phyloP scores from a whole-genome alignment of 495 filamentous ascomycete genomes.

The Aspergillus mulundensis region DNA sequence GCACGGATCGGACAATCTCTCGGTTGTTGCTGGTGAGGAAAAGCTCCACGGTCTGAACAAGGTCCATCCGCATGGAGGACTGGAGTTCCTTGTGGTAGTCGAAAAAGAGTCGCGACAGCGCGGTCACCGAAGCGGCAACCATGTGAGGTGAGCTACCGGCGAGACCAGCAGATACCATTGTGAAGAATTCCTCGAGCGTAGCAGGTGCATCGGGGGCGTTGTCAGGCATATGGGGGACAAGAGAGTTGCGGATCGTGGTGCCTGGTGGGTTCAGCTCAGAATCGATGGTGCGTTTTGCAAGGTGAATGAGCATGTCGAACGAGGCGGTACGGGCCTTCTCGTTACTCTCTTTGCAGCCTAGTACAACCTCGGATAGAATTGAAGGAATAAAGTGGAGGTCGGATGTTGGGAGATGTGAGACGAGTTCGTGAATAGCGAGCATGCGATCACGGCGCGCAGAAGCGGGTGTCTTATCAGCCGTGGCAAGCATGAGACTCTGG shows the following conservation, averaged over 20 bases:
- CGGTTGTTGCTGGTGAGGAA: constrained; percentile 94
- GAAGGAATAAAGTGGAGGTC: constrained; percentile 90
- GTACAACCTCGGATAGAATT: constrained; percentile 86
- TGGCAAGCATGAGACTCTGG: constrained; percentile 70
- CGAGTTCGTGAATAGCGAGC: constrained; percentile 69
- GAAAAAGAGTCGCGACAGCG: constrained; percentile 84
- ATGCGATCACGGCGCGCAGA: constrained; percentile 83
- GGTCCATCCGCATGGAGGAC: constrained; percentile 61
- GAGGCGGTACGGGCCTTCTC: constrained; percentile 85
- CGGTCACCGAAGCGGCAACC: constrained; percentile 90
- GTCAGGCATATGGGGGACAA: constrained; percentile 77
- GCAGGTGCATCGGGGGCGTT: constrained; percentile 73
- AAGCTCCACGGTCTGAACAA: constrained; percentile 88
- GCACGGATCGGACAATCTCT: constrained; percentile 86
- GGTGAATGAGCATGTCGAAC: constrained; percentile 84
- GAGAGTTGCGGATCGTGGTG: constrained; percentile 72
- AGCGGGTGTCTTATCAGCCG: constrained; percentile 73
- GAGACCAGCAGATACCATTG: constrained; percentile 94
- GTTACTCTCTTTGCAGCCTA: constrained; percentile 94
- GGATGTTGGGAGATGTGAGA: constrained; percentile 67
- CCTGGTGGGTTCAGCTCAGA: constrained; percentile 53
- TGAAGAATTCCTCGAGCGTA: constrained; percentile 90
- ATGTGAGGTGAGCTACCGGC: constrained; percentile 90
- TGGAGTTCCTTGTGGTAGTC: constrained; percentile 66
- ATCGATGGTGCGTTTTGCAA: constrained; percentile 73